Conservation (phyloP, 148 eudicot genomes). For the Cornus florida region DNA sequence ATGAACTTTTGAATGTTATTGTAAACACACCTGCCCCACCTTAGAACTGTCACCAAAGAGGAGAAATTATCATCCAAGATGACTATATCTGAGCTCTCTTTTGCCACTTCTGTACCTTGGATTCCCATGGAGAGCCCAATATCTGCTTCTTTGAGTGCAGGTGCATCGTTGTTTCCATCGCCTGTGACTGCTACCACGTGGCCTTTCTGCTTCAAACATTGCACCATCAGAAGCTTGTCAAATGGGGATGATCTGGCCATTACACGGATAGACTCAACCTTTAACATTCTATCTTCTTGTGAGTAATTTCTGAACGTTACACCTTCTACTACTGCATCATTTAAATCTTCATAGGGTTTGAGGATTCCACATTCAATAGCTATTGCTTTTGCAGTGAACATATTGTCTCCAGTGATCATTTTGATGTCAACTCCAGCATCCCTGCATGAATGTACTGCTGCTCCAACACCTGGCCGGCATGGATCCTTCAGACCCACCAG, state of each 20-base stretch:
- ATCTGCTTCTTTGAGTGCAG: constrained; percentile 47
- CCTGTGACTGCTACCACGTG: constrained; percentile 55
- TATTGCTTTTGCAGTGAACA: constrained; percentile 46
- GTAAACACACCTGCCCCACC: too few species aligned
- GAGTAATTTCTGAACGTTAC: constrained; percentile 32
- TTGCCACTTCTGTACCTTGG: constrained; percentile 49
- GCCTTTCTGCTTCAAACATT: constrained; percentile 38
- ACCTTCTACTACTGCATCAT: constrained; percentile 40
- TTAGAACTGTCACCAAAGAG: too few species aligned
- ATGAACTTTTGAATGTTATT: too few species aligned
- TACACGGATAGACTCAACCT: constrained; percentile 3
- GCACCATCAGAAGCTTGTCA: constrained; percentile 49
- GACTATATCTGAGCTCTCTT: too few species aligned
- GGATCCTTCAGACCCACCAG: constrained; percentile 34
- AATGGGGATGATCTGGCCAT: constrained; percentile 52
- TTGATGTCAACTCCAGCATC: constrained; percentile 43
- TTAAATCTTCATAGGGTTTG: constrained; percentile 21
- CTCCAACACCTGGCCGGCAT: constrained; percentile 41
- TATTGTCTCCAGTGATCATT: constrained; percentile 50
- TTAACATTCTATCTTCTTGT: constrained; percentile 19
- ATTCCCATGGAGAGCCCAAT: constrained; percentile 50
- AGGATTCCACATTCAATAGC: constrained; percentile 47
- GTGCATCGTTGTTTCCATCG: constrained; percentile 50
- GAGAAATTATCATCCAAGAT: too few species aligned
- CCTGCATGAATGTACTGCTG: constrained; percentile 36